Evolutionary conservation across 169 alveolate species (phyloP).

Genomic region (Plasmodium malariae): DNA sequence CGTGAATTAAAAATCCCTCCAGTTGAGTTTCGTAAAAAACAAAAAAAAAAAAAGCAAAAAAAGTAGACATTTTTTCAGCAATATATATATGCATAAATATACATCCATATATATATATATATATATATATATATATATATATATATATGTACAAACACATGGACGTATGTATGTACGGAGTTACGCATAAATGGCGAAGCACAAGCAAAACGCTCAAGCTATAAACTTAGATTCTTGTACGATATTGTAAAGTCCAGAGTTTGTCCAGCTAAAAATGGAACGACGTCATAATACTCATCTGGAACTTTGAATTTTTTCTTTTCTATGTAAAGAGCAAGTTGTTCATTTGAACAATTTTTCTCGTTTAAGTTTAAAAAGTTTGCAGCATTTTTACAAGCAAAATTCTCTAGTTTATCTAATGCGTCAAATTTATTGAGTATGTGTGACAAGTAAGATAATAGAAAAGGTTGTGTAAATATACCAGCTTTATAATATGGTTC

Average conservation of each 20-base stretch:
- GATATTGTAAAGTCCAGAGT: constrained; percentile 64
- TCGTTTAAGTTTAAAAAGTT: constrained; percentile 78
- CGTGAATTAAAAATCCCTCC: no score
- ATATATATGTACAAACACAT: not conserved
- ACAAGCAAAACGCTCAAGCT: no score
- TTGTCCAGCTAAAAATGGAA: constrained; percentile 84
- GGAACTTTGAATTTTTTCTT: constrained; percentile 32
- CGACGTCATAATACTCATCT: constrained; percentile 74
- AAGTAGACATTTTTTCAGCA: not conserved
- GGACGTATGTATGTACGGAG: not conserved
- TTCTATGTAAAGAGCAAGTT: constrained; percentile 35
- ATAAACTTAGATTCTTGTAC: no score
- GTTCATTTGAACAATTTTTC: constrained; percentile 30
- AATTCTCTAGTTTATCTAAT: constrained; percentile 80
- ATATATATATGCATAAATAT: no score
- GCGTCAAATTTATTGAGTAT: constrained; percentile 76
- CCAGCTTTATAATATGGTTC: constrained; percentile 84
- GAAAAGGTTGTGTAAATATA: constrained; percentile 84
- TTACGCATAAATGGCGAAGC: not conserved
- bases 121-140: not conserved
- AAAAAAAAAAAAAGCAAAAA: no score
- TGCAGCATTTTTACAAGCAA: constrained; percentile 82
- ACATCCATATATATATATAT: not conserved
- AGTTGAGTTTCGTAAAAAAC: no score
- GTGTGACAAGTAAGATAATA: constrained; percentile 79